phyloP scores from a whole-genome alignment of 176 grass and related monocot species.

The Pharus latifolius region DNA sequence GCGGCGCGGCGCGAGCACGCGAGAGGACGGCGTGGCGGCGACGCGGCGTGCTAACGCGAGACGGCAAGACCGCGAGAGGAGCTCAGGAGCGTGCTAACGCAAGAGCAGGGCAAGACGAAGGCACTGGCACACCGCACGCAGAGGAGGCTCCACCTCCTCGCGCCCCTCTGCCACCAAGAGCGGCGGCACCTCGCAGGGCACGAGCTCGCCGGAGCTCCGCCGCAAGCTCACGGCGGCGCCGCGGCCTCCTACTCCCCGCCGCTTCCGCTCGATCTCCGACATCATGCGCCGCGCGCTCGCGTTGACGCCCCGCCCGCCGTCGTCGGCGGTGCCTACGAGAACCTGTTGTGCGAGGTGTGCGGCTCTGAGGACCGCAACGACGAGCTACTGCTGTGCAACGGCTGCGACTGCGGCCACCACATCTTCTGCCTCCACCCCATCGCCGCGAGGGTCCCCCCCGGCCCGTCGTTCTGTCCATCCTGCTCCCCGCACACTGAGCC shows the following conservation, averaged over 20 bases:
- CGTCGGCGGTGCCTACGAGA: conserved; percentile 10
- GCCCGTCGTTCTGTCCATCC: conserved; percentile 61
- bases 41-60: too few species aligned
- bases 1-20: too few species aligned
- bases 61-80: too few species aligned
- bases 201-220: conserved; percentile 30
- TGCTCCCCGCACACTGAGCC: conserved; percentile 27
- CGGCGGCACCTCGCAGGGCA: background rate
- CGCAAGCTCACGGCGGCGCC: conserved; percentile 71
- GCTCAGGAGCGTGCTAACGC: too few species aligned
- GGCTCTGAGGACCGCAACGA: conserved; percentile 61
- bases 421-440: conserved; percentile 83
- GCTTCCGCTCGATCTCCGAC: conserved; percentile 54
- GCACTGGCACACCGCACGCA: too few species aligned
- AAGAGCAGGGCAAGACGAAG: too few species aligned
- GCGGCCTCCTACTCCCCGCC: conserved; percentile 28
- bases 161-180: background rate
- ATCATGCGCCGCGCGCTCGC: conserved; percentile 47
- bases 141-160: background rate
- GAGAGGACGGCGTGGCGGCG: too few species aligned
- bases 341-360: conserved; percentile 54
- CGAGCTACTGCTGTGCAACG: conserved; percentile 78
- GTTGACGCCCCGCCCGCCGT: conserved; percentile 13
- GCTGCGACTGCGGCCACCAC: conserved; percentile 68
- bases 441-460: conserved; percentile 56